These are phyloP conservation scores for Rhizophagus sp. DNA, from an alignment of 192 early-diverging fungal species.

Conservation along the genomic window DNA sequence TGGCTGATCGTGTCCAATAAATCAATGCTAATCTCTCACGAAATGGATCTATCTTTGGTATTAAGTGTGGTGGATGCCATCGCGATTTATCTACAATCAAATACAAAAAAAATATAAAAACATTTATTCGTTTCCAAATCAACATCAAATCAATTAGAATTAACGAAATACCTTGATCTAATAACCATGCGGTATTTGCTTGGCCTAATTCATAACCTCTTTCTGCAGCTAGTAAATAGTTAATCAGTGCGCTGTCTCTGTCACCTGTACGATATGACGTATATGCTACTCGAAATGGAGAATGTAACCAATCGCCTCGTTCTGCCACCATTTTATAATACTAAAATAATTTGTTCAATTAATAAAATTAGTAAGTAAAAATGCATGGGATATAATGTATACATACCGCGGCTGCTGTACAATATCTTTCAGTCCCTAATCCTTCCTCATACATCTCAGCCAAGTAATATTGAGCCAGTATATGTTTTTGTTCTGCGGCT, in stretches of 20 bases:
- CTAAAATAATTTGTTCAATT: constrained; percentile 33
- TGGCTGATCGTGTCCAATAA: constrained; percentile 94
- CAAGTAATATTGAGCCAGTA: constrained; percentile 80
- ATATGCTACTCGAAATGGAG: constrained; percentile 60
- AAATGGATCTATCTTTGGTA: constrained; percentile 17
- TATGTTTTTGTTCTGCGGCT: constrained; percentile 60
- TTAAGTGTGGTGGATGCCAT: constrained; percentile 16
- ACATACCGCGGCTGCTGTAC: constrained; percentile 68
- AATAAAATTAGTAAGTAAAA: neutral
- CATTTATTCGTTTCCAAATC: neutral
- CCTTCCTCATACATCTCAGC: constrained; percentile 71
- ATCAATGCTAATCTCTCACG: constrained; percentile 68
- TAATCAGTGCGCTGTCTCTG: constrained; percentile 66
- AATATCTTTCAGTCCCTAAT: constrained; percentile 49
- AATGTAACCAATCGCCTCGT: constrained; percentile 81
- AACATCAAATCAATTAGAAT: neutral
- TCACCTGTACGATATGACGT: constrained; percentile 61
- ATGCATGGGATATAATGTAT: neutral
- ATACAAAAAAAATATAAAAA: neutral
- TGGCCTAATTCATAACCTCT: constrained; percentile 87
- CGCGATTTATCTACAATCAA: constrained; percentile 21
- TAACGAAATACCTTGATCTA: constrained; percentile 62
- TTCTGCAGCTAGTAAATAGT: constrained; percentile 86
- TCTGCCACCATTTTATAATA: constrained; percentile 82
- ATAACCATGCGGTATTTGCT: constrained; percentile 85